Base-by-base conservation (phyloP, 345 rosid genomes). In the Fremontodendron californicum region DNA sequence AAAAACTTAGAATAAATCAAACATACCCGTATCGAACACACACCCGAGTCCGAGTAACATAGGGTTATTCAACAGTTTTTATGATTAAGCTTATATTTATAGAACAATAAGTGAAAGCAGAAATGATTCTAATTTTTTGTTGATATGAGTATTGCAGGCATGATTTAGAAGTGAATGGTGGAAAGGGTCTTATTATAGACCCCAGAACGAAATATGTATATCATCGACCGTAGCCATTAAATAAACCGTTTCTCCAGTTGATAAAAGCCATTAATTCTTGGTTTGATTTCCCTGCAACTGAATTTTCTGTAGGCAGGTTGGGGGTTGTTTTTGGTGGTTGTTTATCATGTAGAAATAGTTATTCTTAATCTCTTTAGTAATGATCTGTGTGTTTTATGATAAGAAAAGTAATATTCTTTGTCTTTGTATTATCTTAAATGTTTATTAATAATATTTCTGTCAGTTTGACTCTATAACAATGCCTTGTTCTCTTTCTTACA, bases 121-220 rank as follows among this genome's bases (percentile, higher is more conserved):
- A 67, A 67, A 21, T 67, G 51, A 60, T 60, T 27, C 25, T 73
- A 16, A 76, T 78, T 40, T 67, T 51, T 39, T 6, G n/a, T 57
- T 39, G 31, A 45, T 78, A 43, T 77, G 71, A 29, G 39, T 33
- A 27, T 75, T 80, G 82, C 92, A 95, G 98, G 92, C 98, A 93
- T 78, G 99, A 95, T 87, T 83, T 95, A 65, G 99, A 95, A 86
- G 97, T 93, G 75, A 95, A 92, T 74, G 98, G 98, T 75, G 97
- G 94, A 72, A 96, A 92, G 84, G 96, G 98, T 77, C 91, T 95
- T 6, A 87, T 88, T 18, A 92, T 92, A 73, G 98, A 93, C 55
- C 97, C 95, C 9, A 84, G 97, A 86, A 90, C 94, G 37, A 92
- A 90, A 81, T 88, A 87, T 73, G 97, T 92, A 43, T 87, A 89